These are phyloP conservation scores for Ascochyta clinopodiicola DNA, from an alignment of 2,329 filamentous ascomycete genomes.

Conservation along the genomic window DNA sequence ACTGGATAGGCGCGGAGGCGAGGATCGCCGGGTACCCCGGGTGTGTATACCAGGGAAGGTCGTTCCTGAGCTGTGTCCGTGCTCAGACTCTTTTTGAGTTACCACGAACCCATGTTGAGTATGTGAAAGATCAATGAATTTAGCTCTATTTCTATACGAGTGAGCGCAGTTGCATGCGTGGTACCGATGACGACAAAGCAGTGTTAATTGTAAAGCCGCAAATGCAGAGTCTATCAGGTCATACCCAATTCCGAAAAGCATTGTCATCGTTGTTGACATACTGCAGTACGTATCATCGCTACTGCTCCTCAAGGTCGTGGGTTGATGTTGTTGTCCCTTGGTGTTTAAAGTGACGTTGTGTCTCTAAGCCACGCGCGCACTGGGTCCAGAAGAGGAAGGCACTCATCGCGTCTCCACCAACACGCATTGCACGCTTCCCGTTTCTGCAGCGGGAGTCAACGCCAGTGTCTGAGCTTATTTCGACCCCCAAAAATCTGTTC, in stretches of 20 bases:
- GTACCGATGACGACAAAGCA: not conserved
- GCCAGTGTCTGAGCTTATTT: constrained; percentile 33
- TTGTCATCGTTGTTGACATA: not conserved
- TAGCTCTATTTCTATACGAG: not conserved
- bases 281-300: not conserved
- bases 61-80: not conserved
- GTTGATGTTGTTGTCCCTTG: not conserved
- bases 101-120: too few relatives aligned
- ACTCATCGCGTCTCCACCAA: constrained; percentile 27
- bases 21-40: constrained; percentile 7
- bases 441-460: constrained; percentile 28
- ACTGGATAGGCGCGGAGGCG: not conserved
- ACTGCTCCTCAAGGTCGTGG: not conserved
- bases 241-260: not conserved
- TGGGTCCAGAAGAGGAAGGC: constrained; percentile 31
- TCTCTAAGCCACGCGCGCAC: constrained; percentile 13
- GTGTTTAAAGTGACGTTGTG: constrained; percentile 14
- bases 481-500: constrained; percentile 11
- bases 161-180: not conserved
- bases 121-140: not conserved
- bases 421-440: constrained; percentile 23
- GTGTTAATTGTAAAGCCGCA: not conserved
- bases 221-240: not conserved
- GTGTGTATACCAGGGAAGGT: not conserved
- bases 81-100: not conserved